Percentiles rank a stretch among this genome's conserved stretches.
These are phyloP conservation scores for Tulasnella sp. DNA, from an alignment of 768 basidiomycete species.

Conservation along the genomic window DNA sequence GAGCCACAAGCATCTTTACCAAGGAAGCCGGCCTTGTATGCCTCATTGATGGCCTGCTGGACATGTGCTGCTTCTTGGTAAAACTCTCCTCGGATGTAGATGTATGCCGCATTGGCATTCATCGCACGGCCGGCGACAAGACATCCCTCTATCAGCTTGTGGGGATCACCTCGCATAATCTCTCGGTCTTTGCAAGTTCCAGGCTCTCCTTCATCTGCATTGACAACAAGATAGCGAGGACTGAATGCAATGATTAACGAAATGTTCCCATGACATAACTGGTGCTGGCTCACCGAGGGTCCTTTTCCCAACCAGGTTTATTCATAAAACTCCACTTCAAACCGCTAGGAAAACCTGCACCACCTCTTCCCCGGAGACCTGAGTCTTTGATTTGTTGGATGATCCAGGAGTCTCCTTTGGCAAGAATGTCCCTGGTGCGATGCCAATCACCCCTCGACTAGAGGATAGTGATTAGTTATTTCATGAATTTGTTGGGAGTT, in stretches of 20 bases:
- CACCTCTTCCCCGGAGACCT: slow-evolving; percentile 87
- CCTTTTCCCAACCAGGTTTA: slow-evolving; percentile 97
- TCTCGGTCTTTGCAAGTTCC: slow-evolving; percentile 99
- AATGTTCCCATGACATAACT: neutral
- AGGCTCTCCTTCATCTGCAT: slow-evolving; percentile 97
- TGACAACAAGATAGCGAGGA: slow-evolving; percentile 92
- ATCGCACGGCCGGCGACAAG: slow-evolving; percentile 92
- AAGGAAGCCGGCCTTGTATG: slow-evolving; percentile 76
- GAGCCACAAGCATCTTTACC: slow-evolving; percentile 86
- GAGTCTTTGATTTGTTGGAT: slow-evolving; percentile 94
- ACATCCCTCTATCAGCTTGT: slow-evolving; percentile 96
- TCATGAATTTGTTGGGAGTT: too few species aligned
- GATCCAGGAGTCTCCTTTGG: slow-evolving; percentile 95
- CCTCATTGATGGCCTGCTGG: slow-evolving; percentile 90
- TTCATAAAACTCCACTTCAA: slow-evolving; percentile 99
- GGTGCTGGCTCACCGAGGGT: slow-evolving; percentile 45
- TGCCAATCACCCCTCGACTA: slow-evolving; percentile 97
- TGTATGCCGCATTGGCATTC: slow-evolving; percentile 98
- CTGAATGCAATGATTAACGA: slow-evolving; percentile 28
- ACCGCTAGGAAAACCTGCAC: slow-evolving; percentile 93
- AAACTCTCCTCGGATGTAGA: slow-evolving; percentile 98
- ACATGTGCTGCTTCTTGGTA: slow-evolving; percentile 88
- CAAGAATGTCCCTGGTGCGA: slow-evolving; percentile 86
- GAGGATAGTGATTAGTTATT: slow-evolving; percentile 2
- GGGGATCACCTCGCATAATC: slow-evolving; percentile 93